Evolutionary conservation across 1,139 yeast genomes (phyloP).

Genomic region (Nadsonia starkeyi-henricii): DNA sequence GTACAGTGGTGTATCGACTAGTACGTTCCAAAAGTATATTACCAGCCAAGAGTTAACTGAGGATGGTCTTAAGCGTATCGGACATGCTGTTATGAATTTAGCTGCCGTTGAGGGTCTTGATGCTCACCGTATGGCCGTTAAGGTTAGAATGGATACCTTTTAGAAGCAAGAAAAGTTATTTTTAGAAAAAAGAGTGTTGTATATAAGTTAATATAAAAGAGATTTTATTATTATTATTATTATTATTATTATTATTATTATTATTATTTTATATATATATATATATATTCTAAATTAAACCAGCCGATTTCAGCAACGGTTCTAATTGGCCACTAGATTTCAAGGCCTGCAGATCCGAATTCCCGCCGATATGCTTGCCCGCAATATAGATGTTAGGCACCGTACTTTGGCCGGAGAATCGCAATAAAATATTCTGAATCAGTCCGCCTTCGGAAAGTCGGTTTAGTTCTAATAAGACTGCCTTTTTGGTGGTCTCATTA

Average conservation of each 20-base stretch:
- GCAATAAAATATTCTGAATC: constrained; percentile 63
- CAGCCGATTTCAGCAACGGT: constrained; percentile 17
- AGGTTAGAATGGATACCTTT: constrained; percentile 62
- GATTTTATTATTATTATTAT: no score
- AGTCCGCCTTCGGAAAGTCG: constrained; percentile 36
- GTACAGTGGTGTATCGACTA: constrained; percentile 93
- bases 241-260: background rate
- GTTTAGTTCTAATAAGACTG: constrained; percentile 7
- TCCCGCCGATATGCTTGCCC: constrained; percentile 91
- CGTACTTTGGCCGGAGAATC: constrained; percentile 78
- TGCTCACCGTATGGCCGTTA: constrained; percentile 93
- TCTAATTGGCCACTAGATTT: constrained; percentile 29
- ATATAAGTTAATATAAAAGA: background rate
- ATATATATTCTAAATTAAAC: background rate
- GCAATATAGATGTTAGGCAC: constrained; percentile 87
- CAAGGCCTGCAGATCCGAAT: constrained; percentile 66
- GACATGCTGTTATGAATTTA: constrained; percentile 88
- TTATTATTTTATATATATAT: background rate
- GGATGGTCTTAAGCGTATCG: constrained; percentile 74
- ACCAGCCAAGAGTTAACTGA: constrained; percentile 84
- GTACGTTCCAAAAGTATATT: constrained; percentile 88
- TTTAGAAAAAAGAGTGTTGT: background rate
- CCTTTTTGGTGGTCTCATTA: no score
- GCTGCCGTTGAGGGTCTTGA: constrained; percentile 97
- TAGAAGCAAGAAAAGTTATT: background rate